phyloP scores from a whole-genome alignment of 1,139 yeast genomes.

The Geotrichum carabidarum region DNA sequence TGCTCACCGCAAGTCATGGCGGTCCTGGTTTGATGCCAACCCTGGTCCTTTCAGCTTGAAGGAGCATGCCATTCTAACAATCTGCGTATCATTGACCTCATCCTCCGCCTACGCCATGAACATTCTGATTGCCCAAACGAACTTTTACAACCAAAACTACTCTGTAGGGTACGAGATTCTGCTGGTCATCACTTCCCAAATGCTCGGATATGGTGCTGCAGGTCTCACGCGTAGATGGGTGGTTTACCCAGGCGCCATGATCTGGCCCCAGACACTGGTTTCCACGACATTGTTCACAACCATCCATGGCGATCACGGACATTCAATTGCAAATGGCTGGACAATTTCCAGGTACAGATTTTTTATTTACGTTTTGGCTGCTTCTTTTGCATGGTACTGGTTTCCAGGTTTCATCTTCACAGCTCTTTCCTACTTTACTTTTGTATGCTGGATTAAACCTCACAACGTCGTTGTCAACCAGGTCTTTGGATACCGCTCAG shows the following conservation, averaged over 20 bases:
- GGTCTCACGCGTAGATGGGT: slow-evolving; percentile 47
- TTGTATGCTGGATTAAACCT: slow-evolving; percentile 40
- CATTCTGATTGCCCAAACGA: slow-evolving; percentile 43
- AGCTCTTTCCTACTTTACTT: slow-evolving; percentile 40
- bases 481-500: slow-evolving; percentile 48
- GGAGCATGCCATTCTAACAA: slow-evolving; percentile 52
- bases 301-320: slow-evolving; percentile 40
- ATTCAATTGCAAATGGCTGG: slow-evolving; percentile 46
- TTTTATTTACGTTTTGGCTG: slow-evolving; percentile 35
- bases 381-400: slow-evolving; percentile 45
- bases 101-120: slow-evolving; percentile 44
- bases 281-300: slow-evolving; percentile 32
- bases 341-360: slow-evolving; percentile 39
- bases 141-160: slow-evolving; percentile 49
- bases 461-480: slow-evolving; percentile 46
- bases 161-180: slow-evolving; percentile 44
- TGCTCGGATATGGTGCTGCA: slow-evolving; percentile 43
- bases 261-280: slow-evolving; percentile 45
- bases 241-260: slow-evolving; percentile 48
- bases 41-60: slow-evolving; percentile 52
- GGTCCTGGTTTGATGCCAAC: slow-evolving; percentile 44
- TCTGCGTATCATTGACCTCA: slow-evolving; percentile 48
- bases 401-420: slow-evolving; percentile 44
- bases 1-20: slow-evolving; percentile 22
- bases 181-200: slow-evolving; percentile 18